phyloP scores from a whole-genome alignment of 805 yeast species.

The Ogataea nitratoaversa region DNA sequence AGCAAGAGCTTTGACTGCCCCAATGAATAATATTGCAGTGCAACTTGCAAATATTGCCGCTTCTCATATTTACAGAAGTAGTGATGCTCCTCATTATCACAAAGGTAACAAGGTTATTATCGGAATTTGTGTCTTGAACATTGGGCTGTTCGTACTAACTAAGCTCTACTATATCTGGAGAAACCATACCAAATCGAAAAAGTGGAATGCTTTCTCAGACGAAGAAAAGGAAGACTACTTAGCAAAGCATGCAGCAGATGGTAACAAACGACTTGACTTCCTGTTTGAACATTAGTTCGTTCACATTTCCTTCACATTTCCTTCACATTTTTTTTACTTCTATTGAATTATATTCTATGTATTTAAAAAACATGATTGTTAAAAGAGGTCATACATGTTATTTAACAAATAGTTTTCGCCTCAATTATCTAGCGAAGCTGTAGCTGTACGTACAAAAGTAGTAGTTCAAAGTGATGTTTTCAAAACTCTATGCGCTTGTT shows the following conservation, averaged over 20 bases:
- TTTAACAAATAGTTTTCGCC: no score
- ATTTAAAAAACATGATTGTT: no score
- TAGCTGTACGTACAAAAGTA: no score
- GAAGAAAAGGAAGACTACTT: slow-evolving; percentile 46
- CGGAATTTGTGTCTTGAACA: slow-evolving; percentile 29
- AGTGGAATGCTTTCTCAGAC: slow-evolving; percentile 44
- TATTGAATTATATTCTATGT: no score
- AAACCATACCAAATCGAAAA: slow-evolving; percentile 31
- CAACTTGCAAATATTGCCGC: slow-evolving; percentile 49
- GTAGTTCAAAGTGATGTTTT: no score
- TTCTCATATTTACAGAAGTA: slow-evolving; percentile 48
- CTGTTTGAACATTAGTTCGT: slow-evolving; percentile 12
- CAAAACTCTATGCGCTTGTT: no score
- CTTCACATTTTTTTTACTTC: no score
- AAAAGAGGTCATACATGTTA: no score
- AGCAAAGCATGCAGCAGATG: slow-evolving; percentile 34
- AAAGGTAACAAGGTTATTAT: slow-evolving; percentile 46
- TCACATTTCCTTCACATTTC: no score
- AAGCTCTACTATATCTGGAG: slow-evolving; percentile 44
- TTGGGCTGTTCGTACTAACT: slow-evolving; percentile 26
- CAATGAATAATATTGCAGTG: slow-evolving; percentile 53
- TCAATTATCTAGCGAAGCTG: no score
- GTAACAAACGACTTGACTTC: slow-evolving; percentile 51
- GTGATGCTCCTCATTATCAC: slow-evolving; percentile 52
- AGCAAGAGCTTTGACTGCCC: slow-evolving; percentile 54